Conservation (phyloP, 768 basidiomycete species). For the Candolleomyces efflorescens region DNA sequence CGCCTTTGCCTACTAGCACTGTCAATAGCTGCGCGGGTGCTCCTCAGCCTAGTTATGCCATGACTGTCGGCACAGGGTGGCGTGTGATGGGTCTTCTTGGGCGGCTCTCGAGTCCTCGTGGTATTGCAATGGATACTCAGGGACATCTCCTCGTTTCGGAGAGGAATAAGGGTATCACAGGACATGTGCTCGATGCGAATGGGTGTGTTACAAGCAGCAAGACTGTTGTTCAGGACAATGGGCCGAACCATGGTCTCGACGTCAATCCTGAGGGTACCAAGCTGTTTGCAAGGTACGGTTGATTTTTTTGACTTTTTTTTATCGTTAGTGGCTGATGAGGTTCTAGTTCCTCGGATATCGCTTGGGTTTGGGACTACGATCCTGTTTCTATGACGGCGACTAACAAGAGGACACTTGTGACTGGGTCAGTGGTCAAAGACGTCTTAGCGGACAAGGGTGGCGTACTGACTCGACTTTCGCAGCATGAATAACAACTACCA, state of each 20-base stretch:
- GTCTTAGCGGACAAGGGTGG: background rate
- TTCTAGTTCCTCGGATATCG: conserved; percentile 8
- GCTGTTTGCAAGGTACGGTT: conserved; percentile 3
- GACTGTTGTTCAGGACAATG: background rate
- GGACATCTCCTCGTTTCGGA: background rate
- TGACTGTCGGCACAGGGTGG: conserved; percentile 6
- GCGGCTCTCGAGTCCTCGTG: background rate
- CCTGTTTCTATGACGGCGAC: conserved; percentile 9
- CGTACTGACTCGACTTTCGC: background rate
- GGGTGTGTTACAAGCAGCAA: conserved; percentile 6
- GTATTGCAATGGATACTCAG: conserved; percentile 1
- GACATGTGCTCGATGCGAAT: conserved; percentile 1
- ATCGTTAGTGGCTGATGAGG: background rate
- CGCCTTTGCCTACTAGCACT: background rate
- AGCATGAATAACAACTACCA: conserved; percentile 14
- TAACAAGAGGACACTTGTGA: conserved; percentile 13
- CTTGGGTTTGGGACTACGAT: conserved; percentile 15
- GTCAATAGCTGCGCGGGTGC: conserved; percentile 2
- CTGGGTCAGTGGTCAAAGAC: conserved; percentile 5
- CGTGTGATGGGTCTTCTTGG: background rate
- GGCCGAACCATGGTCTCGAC: conserved; percentile 5
- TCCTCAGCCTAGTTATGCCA: conserved; percentile 1
- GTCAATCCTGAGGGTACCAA: conserved; percentile 2
- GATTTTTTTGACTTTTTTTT: background rate
- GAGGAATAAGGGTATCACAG: conserved; percentile 3